Evolutionary conservation across 768 basidiomycete genomes (phyloP).

Genomic region (Hortiboletus campestris): DNA sequence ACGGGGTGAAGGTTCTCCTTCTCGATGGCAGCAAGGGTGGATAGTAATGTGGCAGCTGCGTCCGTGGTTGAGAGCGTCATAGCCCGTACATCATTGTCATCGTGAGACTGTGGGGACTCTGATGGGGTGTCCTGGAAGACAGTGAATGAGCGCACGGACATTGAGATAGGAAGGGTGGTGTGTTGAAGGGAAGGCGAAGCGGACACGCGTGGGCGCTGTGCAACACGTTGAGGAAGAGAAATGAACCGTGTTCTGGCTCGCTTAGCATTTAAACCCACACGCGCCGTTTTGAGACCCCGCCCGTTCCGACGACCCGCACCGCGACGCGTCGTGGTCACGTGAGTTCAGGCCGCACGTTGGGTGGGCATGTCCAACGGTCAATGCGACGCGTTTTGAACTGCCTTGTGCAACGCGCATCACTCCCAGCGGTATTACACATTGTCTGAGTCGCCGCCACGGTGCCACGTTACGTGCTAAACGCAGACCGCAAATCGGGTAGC

Average conservation of each 20-base stretch:
- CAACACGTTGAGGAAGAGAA: conserved; percentile 32
- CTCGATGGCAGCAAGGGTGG: conserved; percentile 45
- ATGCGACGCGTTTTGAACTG: neutral
- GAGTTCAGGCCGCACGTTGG: neutral
- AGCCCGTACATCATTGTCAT: conserved; percentile 23
- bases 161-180: conserved; percentile 26
- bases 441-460: too few relatives aligned
- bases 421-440: neutral
- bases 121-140: conserved; percentile 59
- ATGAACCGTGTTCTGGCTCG: conserved; percentile 24
- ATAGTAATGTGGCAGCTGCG: conserved; percentile 33
- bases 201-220: conserved; percentile 28
- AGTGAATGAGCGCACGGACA: conserved; percentile 60
- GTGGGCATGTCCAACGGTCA: neutral
- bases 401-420: neutral
- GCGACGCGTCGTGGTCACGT: conserved; percentile 32
- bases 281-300: conserved; percentile 33
- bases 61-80: conserved; percentile 20
- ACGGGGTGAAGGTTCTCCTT: conserved; percentile 80
- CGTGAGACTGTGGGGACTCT: conserved; percentile 34
- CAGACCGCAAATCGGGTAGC: neutral
- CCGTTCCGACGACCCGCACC: conserved; percentile 32
- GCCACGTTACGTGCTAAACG: neutral
- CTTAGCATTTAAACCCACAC: conserved; percentile 31
- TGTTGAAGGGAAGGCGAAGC: neutral